Base-by-base conservation (phyloP, 164 flowering plant species). In the Brasenia schreberi region DNA sequence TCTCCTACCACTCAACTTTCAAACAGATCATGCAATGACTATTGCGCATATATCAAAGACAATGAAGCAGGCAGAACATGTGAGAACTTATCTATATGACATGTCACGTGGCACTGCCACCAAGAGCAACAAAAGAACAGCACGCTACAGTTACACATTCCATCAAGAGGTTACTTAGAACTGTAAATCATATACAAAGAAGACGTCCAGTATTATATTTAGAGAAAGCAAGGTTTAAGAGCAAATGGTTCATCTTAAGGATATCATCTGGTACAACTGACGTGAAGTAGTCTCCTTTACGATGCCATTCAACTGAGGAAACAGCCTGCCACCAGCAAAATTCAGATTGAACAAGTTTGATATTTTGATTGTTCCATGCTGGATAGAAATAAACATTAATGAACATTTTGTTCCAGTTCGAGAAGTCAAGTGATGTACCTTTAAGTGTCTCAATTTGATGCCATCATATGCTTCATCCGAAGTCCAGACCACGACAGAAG, bases 251-350 rank as follows among this genome's bases (percentile, higher is more conserved):
- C 56, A 61, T 11, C 12, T n/a, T 18, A 67, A 89, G 99, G 99
- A 94, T 94, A 95, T 90, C 99, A 74, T 80, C 79, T 49, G 93
- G 98, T 85, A 88, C 83, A 16, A 92, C 84, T 70, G 96, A 76
- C 42, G 95, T 86, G 65, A 95, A 80, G 79, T 95, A 95, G 77
- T 92, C 98, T 79, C 99, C 98, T 77, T 80, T 90, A 1, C 91
- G 90, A 78, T 95, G 99, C 99, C 99, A 95, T 76, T 90, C 99
- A 16, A 92, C 87, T 62, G 87, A 81, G 66, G 90, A 67, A 3
- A 95, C 90, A 19, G 79, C 75, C 98, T 92, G 87, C 78, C 78
- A 70, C 3, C 73, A 49, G 69, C 14, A 27, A 58, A 66, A 64
- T 18, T 19, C 18, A 62, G 66, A 7, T 3, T 67, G 10, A 49